Evolutionary conservation across 1,284 basidiomycete genomes (phyloP).

Genomic region (Kwoniella shivajii): DNA sequence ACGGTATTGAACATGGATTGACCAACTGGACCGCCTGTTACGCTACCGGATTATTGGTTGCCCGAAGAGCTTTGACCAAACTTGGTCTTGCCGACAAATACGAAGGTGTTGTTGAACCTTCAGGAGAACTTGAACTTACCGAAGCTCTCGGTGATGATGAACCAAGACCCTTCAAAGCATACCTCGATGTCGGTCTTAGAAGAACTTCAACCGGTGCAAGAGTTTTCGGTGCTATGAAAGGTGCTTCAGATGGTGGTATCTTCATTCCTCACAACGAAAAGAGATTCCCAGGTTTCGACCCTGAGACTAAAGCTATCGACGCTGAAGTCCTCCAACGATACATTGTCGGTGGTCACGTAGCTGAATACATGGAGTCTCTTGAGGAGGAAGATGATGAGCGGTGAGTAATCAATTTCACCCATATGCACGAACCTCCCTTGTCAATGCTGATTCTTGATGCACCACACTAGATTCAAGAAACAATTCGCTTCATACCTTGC

Average conservation of each 20-base stretch:
- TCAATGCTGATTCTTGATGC: background rate
- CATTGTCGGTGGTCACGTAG: conserved; percentile 96
- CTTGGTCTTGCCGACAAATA: conserved; percentile 99
- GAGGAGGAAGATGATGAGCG: conserved; percentile 99
- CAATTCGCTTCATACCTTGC: conserved; percentile 95
- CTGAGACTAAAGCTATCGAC: conserved; percentile 91
- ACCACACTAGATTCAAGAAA: conserved; percentile 84
- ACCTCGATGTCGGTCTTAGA: conserved; percentile 97
- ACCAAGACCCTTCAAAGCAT: conserved; percentile 97
- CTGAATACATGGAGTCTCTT: conserved; percentile 99
- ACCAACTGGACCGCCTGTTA: conserved; percentile 99
- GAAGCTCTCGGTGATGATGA: conserved; percentile 86
- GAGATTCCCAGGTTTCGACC: conserved; percentile 98
- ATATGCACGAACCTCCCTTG: background rate
- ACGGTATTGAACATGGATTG: conserved; percentile 97
- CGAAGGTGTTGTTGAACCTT: conserved; percentile 90
- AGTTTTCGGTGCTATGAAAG: conserved; percentile 99
- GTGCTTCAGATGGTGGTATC: conserved; percentile 96
- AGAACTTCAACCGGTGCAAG: conserved; percentile 98
- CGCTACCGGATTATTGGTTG: conserved; percentile 93
- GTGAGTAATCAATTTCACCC: conserved; percentile 52
- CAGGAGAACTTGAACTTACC: conserved; percentile 80
- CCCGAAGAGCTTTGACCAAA: conserved; percentile 92
- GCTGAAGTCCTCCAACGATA: conserved; percentile 95
- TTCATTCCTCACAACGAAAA: conserved; percentile 98